These are phyloP conservation scores for Didymella arachidicola DNA, from an alignment of 2,329 filamentous ascomycete genomes.

Conservation along the genomic window DNA sequence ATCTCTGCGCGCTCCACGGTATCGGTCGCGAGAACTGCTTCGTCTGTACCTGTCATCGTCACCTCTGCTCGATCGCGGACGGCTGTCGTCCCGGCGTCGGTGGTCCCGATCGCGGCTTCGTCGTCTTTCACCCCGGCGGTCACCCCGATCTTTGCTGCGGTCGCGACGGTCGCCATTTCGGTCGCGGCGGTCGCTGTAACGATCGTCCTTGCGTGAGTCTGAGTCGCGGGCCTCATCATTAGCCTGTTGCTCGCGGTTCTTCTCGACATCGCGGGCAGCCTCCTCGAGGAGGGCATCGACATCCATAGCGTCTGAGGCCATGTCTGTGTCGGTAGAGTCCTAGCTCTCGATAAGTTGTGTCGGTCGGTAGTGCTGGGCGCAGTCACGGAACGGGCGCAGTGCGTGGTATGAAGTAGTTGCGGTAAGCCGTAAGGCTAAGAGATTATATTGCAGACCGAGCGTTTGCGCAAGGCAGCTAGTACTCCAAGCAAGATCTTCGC, in stretches of 20 bases:
- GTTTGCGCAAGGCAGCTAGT: conserved; percentile 25
- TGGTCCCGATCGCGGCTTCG: conserved; percentile 45
- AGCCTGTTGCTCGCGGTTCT: conserved; percentile 27
- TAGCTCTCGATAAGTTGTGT: conserved; percentile 39
- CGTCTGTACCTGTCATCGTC: conserved; percentile 48
- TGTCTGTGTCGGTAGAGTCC: conserved; percentile 21
- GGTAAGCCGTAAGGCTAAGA: conserved; percentile 32
- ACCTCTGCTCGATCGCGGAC: conserved; percentile 43
- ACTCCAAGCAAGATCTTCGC: conserved; percentile 19
- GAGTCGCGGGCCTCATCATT: conserved; percentile 42
- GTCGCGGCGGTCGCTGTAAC: conserved; percentile 36
- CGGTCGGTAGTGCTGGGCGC: conserved; percentile 30
- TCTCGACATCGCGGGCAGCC: conserved; percentile 35
- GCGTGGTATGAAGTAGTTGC: conserved; percentile 26
- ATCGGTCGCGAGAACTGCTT: conserved; percentile 40
- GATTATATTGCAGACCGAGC: conserved; percentile 33
- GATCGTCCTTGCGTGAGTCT: conserved; percentile 39
- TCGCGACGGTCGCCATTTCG: conserved; percentile 37
- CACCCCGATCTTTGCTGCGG: conserved; percentile 39
- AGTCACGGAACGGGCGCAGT: conserved; percentile 31
- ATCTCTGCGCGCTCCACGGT: conserved; percentile 38
- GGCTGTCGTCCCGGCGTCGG: conserved; percentile 42
- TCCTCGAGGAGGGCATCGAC: conserved; percentile 90
- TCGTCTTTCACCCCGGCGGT: conserved; percentile 43
- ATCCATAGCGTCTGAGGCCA: conserved; percentile 63